These are phyloP conservation scores for Galeopsis tetrahit DNA, from an alignment of 257 asterid genomes.

Conservation along the genomic window DNA sequence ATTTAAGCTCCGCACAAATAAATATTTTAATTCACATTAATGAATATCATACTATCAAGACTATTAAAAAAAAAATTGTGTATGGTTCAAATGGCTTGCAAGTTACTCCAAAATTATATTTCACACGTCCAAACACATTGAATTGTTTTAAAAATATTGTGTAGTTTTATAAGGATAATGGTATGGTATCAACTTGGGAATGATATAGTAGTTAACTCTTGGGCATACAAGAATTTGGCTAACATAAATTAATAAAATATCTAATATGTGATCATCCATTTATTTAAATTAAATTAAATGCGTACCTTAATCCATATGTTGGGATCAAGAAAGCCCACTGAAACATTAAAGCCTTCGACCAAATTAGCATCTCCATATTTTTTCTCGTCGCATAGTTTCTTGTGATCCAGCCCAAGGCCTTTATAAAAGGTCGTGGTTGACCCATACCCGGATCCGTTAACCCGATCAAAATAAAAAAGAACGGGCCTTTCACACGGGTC, in stretches of 20 bases:
- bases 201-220: no score
- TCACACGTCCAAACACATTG: no score
- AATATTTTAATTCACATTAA: neutral
- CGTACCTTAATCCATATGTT: conserved; percentile 65
- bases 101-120: no score
- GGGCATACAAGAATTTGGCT: no score
- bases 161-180: no score
- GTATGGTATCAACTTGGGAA: no score
- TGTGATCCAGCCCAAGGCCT: conserved; percentile 26
- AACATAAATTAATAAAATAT: no score
- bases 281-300: no score
- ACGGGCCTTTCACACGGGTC: conserved; percentile 67
- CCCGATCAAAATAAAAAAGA: conserved; percentile 45
- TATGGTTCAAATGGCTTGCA: no score
- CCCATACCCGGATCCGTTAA: conserved; percentile 35
- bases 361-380: conserved; percentile 42
- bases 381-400: conserved; percentile 39
- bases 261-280: no score
- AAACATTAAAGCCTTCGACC: conserved; percentile 52
- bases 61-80: no score
- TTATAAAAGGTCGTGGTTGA: conserved; percentile 48
- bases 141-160: no score
- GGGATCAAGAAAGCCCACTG: conserved; percentile 52
- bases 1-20: neutral
- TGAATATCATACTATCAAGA: neutral